These are phyloP conservation scores for Trametes polyzona DNA, from an alignment of 1,284 basidiomycete species.

Conservation along the genomic window DNA sequence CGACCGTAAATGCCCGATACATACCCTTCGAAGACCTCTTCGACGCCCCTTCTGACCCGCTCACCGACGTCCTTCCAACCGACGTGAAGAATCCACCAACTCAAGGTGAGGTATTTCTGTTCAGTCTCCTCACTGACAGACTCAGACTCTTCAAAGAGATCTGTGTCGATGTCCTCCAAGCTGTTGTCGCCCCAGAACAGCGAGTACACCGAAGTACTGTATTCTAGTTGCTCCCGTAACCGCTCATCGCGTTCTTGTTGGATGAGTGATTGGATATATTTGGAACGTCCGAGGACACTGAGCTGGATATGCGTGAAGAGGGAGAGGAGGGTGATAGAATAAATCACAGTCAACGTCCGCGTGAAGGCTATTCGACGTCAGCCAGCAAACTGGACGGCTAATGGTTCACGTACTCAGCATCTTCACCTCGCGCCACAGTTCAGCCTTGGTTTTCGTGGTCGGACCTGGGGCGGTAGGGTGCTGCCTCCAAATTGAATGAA, in stretches of 20 bases:
- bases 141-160: slow-evolving; percentile 37
- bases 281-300: slow-evolving; percentile 79
- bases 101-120: slow-evolving; percentile 80
- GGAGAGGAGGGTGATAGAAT: slow-evolving; percentile 80
- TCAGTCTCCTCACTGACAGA: slow-evolving; percentile 63
- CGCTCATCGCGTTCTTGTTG: slow-evolving; percentile 67
- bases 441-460: slow-evolving; percentile 55
- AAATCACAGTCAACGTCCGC: slow-evolving; percentile 83
- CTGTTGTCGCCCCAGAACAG: slow-evolving; percentile 35
- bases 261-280: slow-evolving; percentile 77
- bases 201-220: slow-evolving; percentile 43
- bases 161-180: slow-evolving; percentile 35
- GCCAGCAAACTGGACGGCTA: background rate
- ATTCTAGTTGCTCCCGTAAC: slow-evolving; percentile 48
- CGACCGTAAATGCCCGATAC: slow-evolving; percentile 32
- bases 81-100: slow-evolving; percentile 90
- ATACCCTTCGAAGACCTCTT: slow-evolving; percentile 80
- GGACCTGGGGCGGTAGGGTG: slow-evolving; percentile 14
- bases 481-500: too few relatives aligned
- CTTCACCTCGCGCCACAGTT: slow-evolving; percentile 86
- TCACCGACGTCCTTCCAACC: slow-evolving; percentile 86
- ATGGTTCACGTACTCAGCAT: slow-evolving; percentile 59
- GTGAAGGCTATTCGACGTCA: slow-evolving; percentile 67
- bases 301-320: slow-evolving; percentile 86
- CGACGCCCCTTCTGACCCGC: slow-evolving; percentile 72